Percentiles rank a stretch among this genome's conserved stretches.
Conservation (phyloP, 495 filamentous ascomycete species). For the Apiosordaria backusii region DNA sequence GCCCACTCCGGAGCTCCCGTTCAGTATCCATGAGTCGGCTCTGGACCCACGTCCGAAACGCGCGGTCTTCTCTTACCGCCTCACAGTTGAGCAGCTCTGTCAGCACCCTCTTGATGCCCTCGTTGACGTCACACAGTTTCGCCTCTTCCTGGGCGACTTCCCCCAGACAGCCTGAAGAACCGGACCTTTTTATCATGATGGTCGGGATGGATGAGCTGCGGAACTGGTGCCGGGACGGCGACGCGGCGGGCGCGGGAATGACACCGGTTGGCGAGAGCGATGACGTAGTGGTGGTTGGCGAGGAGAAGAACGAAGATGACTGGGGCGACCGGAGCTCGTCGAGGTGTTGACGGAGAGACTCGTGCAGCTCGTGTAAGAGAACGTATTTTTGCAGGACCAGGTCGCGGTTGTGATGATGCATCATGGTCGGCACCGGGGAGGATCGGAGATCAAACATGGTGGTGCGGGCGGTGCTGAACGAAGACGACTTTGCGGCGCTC, state of each 20-base stretch:
- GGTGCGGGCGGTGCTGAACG: conserved; percentile 8
- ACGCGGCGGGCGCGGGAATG: conserved; percentile 8
- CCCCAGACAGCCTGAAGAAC: conserved; percentile 17
- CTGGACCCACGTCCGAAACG: conserved; percentile 61
- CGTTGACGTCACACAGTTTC: conserved; percentile 57
- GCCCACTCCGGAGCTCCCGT: conserved; percentile 50
- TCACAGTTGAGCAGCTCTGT: conserved; percentile 66
- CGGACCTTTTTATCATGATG: conserved; percentile 5
- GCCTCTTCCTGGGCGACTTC: conserved; percentile 51
- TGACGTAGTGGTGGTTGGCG: conserved; percentile 33
- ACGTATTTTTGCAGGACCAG: conserved; percentile 56
- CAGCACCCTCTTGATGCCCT: conserved; percentile 60
- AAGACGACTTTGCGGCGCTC: conserved; percentile 2
- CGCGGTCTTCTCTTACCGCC: conserved; percentile 49
- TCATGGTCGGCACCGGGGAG: conserved; percentile 8
- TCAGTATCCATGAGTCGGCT: conserved; percentile 61
- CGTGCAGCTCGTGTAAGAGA: conserved; percentile 53
- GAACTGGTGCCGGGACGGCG: conserved; percentile 18
- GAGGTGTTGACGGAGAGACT: conserved; percentile 49
- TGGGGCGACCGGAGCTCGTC: conserved; percentile 40
- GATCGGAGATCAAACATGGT: conserved; percentile 22
- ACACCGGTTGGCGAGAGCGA: conserved; percentile 31
- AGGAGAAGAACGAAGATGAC: conserved; percentile 21
- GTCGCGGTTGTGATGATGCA: conserved; percentile 38
- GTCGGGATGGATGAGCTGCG: conserved; percentile 32